Conservation (phyloP, 345 rosid species). For the Moringa oleifera region DNA sequence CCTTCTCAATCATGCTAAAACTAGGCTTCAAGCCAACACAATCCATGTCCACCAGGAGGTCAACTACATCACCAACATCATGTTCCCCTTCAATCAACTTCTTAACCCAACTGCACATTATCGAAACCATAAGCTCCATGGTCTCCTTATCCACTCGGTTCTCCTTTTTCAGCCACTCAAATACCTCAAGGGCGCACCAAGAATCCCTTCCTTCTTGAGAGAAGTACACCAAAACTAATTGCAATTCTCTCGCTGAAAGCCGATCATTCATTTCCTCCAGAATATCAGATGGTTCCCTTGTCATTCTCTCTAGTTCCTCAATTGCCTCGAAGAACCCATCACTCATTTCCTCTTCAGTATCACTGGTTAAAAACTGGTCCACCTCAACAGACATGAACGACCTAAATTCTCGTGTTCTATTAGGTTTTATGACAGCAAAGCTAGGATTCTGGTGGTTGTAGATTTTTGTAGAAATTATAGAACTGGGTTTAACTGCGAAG, state of each 20-base stretch:
- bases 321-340: constrained; percentile 84
- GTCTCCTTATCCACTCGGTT: constrained; percentile 79
- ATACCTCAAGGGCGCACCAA: constrained; percentile 94
- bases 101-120: constrained; percentile 87
- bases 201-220: constrained; percentile 95
- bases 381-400: constrained; percentile 51
- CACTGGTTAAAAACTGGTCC: constrained; percentile 61
- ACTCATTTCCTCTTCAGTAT: constrained; percentile 66
- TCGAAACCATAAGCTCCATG: constrained; percentile 91
- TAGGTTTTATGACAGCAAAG: constrained; percentile 19
- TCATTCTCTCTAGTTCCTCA: constrained; percentile 82
- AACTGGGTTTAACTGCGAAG: constrained; percentile 10
- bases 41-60: constrained; percentile 82
- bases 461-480: constrained; percentile 21
- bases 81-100: constrained; percentile 62
- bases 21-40: constrained; percentile 82
- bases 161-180: constrained; percentile 86
- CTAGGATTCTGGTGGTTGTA: constrained; percentile 27
- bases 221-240: constrained; percentile 79
- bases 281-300: constrained; percentile 82
- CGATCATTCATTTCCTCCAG: constrained; percentile 87
- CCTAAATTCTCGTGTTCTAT: constrained; percentile 32
- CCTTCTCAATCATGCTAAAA: constrained; percentile 93
- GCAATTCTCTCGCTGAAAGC: constrained; percentile 68
- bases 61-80: constrained; percentile 60